Evolutionary conservation across 768 basidiomycete species (phyloP).

Genomic region (Lenzites betulinus): DNA sequence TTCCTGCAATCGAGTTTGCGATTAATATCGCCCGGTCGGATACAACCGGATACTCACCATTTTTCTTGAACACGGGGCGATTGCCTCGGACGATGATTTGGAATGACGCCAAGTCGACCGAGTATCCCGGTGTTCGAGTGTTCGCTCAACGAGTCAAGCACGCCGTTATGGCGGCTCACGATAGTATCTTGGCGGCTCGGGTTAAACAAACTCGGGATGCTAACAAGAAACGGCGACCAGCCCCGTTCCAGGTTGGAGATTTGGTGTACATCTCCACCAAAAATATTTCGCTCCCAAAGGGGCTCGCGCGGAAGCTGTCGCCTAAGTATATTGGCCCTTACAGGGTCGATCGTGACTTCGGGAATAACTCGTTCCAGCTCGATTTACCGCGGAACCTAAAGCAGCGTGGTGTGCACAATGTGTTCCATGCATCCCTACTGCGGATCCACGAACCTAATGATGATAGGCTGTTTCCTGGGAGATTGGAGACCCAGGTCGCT

Average conservation of each 20-base stretch:
- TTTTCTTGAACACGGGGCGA: conserved; percentile 29
- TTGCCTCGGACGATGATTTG: conserved; percentile 32
- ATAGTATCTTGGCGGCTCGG: conserved; percentile 38
- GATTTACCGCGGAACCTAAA: conserved; percentile 33
- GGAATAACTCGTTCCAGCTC: conserved; percentile 32
- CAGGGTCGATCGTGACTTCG: conserved; percentile 24
- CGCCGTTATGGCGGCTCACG: conserved; percentile 36
- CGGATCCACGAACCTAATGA: conserved; percentile 33
- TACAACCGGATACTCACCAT: conserved; percentile 39
- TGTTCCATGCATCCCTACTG: conserved; percentile 40
- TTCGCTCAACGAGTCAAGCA: conserved; percentile 30
- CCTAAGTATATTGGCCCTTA: conserved; percentile 46
- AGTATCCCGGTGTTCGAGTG: conserved; percentile 28
- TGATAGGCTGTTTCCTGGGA: conserved; percentile 40
- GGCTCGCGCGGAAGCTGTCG: conserved; percentile 35
- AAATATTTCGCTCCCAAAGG: conserved; percentile 39
- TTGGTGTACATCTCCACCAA: conserved; percentile 41
- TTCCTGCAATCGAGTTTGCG: conserved; percentile 42
- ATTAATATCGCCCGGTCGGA: conserved; percentile 36
- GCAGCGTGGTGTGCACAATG: conserved; percentile 33
- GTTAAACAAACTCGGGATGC: conserved; percentile 35
- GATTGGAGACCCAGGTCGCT: conserved; percentile 27
- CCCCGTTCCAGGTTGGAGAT: conserved; percentile 28
- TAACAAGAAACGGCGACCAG: conserved; percentile 27
- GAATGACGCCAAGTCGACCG: conserved; percentile 11